These are phyloP conservation scores for Chlorella sp. DNA, from an alignment of 139 green algal species.

Conservation along the genomic window DNA sequence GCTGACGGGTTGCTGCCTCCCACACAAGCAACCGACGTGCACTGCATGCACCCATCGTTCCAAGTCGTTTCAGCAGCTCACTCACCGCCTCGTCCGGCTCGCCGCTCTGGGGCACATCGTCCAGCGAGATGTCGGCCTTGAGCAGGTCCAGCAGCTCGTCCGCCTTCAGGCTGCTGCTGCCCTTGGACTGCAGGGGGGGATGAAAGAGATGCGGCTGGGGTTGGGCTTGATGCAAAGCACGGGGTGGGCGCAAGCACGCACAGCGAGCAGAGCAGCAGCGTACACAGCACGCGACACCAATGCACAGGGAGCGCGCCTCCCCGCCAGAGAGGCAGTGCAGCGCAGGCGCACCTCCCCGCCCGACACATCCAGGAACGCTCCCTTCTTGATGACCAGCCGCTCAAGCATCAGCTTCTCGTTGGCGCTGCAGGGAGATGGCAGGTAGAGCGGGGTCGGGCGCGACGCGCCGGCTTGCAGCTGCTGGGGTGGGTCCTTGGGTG, in stretches of 20 bases:
- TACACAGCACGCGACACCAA: no score
- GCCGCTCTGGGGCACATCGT: slow-evolving; percentile 76
- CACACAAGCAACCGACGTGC: no score
- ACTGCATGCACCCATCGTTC: no score
- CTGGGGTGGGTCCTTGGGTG: no score
- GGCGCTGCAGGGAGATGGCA: slow-evolving; percentile 33
- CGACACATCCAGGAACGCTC: slow-evolving; percentile 88
- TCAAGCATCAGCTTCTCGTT: slow-evolving; percentile 93
- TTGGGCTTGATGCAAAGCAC: no score
- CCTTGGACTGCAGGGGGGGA: background rate
- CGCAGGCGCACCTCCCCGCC: background rate
- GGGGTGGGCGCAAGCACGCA: no score
- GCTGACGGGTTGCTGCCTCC: no score
- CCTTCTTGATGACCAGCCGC: slow-evolving; percentile 96
- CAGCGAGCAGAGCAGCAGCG: no score
- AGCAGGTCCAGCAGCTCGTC: slow-evolving; percentile 88
- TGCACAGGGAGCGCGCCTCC: no score
- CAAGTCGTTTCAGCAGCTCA: no score
- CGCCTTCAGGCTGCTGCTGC: slow-evolving; percentile 50
- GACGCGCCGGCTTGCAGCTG: background rate
- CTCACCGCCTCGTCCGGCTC: slow-evolving; percentile 70
- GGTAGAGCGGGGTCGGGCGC: background rate
- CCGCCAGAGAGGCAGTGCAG: no score
- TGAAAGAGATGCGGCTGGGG: no score
- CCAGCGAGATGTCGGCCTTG: slow-evolving; percentile 51